Evolutionary conservation across 1,284 basidiomycete genomes (phyloP).

Genomic region (Rhodofomes roseus): DNA sequence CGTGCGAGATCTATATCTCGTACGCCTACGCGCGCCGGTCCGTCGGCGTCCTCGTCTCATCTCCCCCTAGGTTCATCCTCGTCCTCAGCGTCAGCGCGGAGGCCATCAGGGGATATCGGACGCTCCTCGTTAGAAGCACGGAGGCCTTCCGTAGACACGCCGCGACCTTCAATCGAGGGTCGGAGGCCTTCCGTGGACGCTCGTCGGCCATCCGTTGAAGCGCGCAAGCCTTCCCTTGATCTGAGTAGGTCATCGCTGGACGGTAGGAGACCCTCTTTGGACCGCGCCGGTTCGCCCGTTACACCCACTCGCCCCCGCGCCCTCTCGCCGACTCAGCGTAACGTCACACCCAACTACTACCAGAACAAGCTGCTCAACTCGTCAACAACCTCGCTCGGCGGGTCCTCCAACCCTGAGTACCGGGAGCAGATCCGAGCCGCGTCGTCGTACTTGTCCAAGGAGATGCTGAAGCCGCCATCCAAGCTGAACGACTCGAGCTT

Average conservation of each 20-base stretch:
- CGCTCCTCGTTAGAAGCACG: neutral
- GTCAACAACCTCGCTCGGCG: constrained; percentile 48
- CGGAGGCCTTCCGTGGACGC: constrained; percentile 14
- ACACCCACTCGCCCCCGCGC: constrained; percentile 29
- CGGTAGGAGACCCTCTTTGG: constrained; percentile 11
- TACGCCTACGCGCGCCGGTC: constrained; percentile 31
- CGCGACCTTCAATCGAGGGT: constrained; percentile 3
- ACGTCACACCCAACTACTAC: constrained; percentile 41
- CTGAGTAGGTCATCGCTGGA: constrained; percentile 4
- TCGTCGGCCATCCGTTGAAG: constrained; percentile 33
- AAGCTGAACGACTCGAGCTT: constrained; percentile 45
- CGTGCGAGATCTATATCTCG: constrained; percentile 31
- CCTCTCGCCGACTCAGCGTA: constrained; percentile 38
- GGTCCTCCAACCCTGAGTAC: constrained; percentile 44
- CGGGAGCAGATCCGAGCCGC: constrained; percentile 64
- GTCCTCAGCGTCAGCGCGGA: constrained; percentile 21
- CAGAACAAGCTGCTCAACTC: constrained; percentile 42
- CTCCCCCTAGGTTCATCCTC: constrained; percentile 34
- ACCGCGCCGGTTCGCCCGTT: constrained; percentile 24
- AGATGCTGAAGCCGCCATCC: constrained; percentile 53
- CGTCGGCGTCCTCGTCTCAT: constrained; percentile 34
- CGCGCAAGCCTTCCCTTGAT: constrained; percentile 11
- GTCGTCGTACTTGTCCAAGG: constrained; percentile 57
- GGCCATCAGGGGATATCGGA: constrained; percentile 30
- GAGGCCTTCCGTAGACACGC: constrained; percentile 8